Conservation (phyloP, 2,329 filamentous ascomycete genomes). For the Mycosphaerella sp. region DNA sequence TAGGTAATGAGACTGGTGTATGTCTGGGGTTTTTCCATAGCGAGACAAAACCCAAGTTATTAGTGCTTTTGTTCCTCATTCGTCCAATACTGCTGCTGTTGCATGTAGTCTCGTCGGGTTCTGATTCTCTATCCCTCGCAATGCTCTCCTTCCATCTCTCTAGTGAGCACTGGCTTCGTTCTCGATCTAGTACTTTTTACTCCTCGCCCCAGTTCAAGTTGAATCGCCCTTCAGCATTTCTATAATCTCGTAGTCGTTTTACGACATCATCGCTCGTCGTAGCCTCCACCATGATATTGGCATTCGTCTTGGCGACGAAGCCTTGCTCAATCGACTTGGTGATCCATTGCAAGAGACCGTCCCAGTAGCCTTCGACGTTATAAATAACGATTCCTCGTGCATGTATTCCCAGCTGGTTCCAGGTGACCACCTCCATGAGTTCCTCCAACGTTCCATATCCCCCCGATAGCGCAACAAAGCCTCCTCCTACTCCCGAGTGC, state of each 20-base stretch:
- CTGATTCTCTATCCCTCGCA: not conserved
- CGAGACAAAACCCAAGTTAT: too few species aligned
- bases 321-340: conserved; percentile 65
- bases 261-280: conserved; percentile 66
- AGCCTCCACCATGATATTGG: conserved; percentile 71
- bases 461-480: conserved; percentile 81
- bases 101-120: too few species aligned
- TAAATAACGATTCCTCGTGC: conserved; percentile 68
- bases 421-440: conserved; percentile 82
- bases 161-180: not conserved
- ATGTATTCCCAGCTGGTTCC: conserved; percentile 95
- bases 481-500: conserved; percentile 70
- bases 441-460: conserved; percentile 96
- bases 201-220: conserved; percentile 74
- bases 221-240: conserved; percentile 65
- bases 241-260: conserved; percentile 63
- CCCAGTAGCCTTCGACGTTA: conserved; percentile 89
- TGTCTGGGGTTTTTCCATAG: too few species aligned
- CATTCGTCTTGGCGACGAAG: conserved; percentile 67
- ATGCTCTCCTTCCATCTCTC: not conserved
- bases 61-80: too few species aligned
- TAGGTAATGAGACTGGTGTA: not conserved
- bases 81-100: too few species aligned
- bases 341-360: conserved; percentile 78
- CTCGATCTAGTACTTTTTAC: conserved; percentile 28